Percentiles rank a stretch among this genome's conserved stretches.
Evolutionary conservation across 2,329 filamentous ascomycete species (phyloP).

Genomic region (Trichophyton mentagrophytes): DNA sequence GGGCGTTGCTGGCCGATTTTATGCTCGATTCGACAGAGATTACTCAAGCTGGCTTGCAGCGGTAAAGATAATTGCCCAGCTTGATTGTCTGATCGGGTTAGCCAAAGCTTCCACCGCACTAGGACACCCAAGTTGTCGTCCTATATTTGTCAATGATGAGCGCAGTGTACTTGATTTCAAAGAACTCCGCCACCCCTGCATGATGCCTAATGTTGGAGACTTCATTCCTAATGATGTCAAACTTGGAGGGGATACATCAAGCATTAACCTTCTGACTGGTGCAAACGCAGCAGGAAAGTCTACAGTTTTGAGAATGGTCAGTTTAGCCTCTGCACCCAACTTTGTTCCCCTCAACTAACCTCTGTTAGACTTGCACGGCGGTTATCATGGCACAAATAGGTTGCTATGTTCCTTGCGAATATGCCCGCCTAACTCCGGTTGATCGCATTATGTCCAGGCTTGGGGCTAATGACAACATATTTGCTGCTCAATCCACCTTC

Average conservation of each 20-base stretch:
- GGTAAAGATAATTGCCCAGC: constrained; percentile 78
- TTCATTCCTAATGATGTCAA: constrained; percentile 94
- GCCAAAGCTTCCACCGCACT: constrained; percentile 76
- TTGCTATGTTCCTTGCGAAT: constrained; percentile 75
- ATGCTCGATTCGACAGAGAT: constrained; percentile 73
- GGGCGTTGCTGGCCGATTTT: constrained; percentile 73
- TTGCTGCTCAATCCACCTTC: constrained; percentile 93
- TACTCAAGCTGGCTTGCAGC: constrained; percentile 77
- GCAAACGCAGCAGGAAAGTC: constrained; percentile 97
- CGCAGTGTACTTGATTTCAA: constrained; percentile 82
- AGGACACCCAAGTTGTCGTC: constrained; percentile 77
- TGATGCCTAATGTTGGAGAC: constrained; percentile 75
- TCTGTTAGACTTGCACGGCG: constrained; percentile 65
- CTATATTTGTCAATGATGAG: constrained; percentile 72
- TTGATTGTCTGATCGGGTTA: constrained; percentile 88
- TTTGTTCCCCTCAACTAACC: constrained; percentile 6
- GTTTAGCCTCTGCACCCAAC: constrained; percentile 18
- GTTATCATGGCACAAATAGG: constrained; percentile 97
- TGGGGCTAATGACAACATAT: constrained; percentile 97
- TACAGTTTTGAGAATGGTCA: constrained; percentile 83
- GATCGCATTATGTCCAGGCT: constrained; percentile 98
- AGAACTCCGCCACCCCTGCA: constrained; percentile 88
- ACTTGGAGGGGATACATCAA: constrained; percentile 66
- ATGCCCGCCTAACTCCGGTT: constrained; percentile 72
- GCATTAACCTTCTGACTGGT: constrained; percentile 83